Evolutionary conservation across 164 flowering plant species (phyloP), one percentile per base, ranked within the genome.

Genomic region (Vitis cinerea): DNA sequence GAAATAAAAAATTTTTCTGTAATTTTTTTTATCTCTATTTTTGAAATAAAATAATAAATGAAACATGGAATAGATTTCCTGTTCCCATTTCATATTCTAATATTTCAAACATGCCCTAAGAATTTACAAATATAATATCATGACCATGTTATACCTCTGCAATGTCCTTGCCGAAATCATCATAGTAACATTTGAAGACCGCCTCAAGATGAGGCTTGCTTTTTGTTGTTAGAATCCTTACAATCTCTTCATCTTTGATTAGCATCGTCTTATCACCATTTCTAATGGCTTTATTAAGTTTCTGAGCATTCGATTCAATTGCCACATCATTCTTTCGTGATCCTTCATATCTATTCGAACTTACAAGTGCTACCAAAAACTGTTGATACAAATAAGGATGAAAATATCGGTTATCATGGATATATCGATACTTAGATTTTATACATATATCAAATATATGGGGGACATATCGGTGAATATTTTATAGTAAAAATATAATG

Each of bases 361-460:
- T 91, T 70, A 87, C 86, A 2, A 89, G 77, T 52, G 87, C 90
- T 47, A 89, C 90, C 82, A 91, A 71, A 7, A 91, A 84, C 94
- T 91, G 86, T 15, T 68, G 72, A 47, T 30, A 55, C 49, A 70
- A 37, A 37, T 1, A 23, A 23, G 2, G 27, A 23, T 23, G 1
- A 19, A 19, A 19, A 19, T 19, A 19, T 19, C 1, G 1, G 1
- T 19, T 19, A 19, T 19, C 23, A 19, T 19, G 23, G 23, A 19
- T 19, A 19, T 19, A 19, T 19, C 23, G 1, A 19, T 19, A 19
- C 23, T 19, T 19, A 23, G 2, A 19, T 19, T 19, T 19, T 19
- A 19, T 19, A 19, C 1, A 19, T 19, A 19, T 19, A 19, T 19
- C 23, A 19, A 23, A 23, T 23, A 23, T 23, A 23, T 19, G 23